phyloP scores from a whole-genome alignment of 495 filamentous ascomycete species.

The Xylaria flabelliformis region DNA sequence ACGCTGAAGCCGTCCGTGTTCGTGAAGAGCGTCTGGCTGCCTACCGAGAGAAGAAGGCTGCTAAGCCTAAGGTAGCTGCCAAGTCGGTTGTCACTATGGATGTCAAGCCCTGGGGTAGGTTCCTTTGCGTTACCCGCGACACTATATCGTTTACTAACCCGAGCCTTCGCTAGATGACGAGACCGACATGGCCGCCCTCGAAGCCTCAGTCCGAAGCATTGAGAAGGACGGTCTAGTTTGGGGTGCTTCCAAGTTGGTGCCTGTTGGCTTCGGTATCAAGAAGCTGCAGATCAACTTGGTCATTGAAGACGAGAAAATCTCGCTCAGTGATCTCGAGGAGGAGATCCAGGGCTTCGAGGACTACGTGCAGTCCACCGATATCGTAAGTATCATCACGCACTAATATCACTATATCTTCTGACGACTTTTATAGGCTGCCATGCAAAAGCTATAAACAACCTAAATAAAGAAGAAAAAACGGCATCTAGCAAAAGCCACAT shows the following conservation, averaged over 20 bases:
- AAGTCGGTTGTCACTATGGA: constrained; percentile 96
- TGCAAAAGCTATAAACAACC: constrained; percentile 83
- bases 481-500: not conserved
- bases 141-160: constrained; percentile 32
- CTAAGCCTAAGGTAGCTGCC: constrained; percentile 85
- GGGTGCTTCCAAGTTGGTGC: constrained; percentile 89
- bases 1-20: constrained; percentile 79
- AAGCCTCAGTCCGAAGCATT: constrained; percentile 83
- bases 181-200: constrained; percentile 84
- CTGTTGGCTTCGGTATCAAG: constrained; percentile 97
- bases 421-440: constrained; percentile 63
- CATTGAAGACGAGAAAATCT: constrained; percentile 96
- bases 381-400: constrained; percentile 60
- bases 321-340: constrained; percentile 83
- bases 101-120: constrained; percentile 98
- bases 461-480: not conserved
- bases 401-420: not conserved
- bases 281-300: constrained; percentile 99
- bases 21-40: constrained; percentile 88
- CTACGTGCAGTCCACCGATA: constrained; percentile 93
- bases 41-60: constrained; percentile 97
- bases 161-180: constrained; percentile 70
- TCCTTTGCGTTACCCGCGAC: constrained; percentile 6
- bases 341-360: constrained; percentile 86
- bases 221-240: constrained; percentile 94